These are phyloP conservation scores for Phylloporus sp. DNA, from an alignment of 768 basidiomycete genomes.

Conservation along the genomic window DNA sequence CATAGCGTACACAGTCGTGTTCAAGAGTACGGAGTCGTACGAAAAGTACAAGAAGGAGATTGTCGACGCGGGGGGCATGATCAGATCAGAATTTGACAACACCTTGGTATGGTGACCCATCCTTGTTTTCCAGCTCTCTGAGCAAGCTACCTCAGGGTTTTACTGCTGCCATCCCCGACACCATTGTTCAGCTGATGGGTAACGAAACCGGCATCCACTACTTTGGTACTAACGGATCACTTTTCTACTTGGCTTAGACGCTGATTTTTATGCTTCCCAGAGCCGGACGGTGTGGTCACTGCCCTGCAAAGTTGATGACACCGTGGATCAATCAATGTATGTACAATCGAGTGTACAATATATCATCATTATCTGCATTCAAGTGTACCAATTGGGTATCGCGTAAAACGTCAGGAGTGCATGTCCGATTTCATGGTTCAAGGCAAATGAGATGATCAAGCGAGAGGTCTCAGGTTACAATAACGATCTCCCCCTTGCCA, in stretches of 20 bases:
- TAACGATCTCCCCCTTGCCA: slow-evolving; percentile 85
- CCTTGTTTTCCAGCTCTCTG: neutral
- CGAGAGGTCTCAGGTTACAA: slow-evolving; percentile 49
- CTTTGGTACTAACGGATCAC: slow-evolving; percentile 14
- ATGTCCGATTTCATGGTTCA: neutral
- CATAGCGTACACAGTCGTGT: slow-evolving; percentile 13
- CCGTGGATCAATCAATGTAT: neutral
- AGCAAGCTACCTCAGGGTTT: slow-evolving; percentile 12
- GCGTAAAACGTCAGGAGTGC: neutral
- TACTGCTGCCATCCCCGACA: slow-evolving; percentile 9
- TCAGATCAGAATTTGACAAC: slow-evolving; percentile 9
- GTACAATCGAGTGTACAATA: slow-evolving; percentile 1
- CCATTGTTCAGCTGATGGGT: neutral
- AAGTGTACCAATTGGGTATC: neutral
- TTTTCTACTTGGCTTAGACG: neutral
- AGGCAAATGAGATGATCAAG: neutral
- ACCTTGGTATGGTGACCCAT: neutral
- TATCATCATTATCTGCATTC: neutral
- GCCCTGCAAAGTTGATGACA: neutral
- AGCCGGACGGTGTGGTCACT: slow-evolving; percentile 9
- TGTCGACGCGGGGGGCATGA: neutral
- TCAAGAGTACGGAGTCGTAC: slow-evolving; percentile 4
- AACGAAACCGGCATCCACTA: slow-evolving; percentile 5
- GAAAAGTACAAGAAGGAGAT: slow-evolving; percentile 10
- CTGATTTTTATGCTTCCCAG: slow-evolving; percentile 9